These are phyloP conservation scores for Ascoidea asiatica DNA, from an alignment of 805 yeast genomes.

Conservation along the genomic window DNA sequence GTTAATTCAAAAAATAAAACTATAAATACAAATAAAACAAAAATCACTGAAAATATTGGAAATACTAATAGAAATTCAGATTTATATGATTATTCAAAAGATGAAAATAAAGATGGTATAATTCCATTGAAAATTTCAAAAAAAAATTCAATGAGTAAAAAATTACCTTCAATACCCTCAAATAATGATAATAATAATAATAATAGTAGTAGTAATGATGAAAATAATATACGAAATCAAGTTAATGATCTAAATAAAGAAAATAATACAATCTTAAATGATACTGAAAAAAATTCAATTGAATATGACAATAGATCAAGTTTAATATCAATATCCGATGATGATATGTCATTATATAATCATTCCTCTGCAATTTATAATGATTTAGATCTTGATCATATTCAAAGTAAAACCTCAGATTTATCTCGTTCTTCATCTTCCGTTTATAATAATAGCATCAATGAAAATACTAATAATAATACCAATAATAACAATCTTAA, in stretches of 20 bases:
- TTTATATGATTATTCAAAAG: too few relatives aligned
- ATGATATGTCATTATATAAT: constrained; percentile 7
- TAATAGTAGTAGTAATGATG: neutral
- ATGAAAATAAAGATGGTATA: neutral
- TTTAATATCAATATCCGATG: constrained; percentile 5
- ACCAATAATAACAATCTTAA: neutral
- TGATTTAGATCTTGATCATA: neutral
- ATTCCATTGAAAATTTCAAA: neutral
- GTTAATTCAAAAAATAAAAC: too few relatives aligned
- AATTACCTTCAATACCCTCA: too few relatives aligned
- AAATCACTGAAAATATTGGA: too few relatives aligned
- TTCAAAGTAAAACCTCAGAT: neutral
- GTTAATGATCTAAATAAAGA: too few relatives aligned
- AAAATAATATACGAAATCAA: too few relatives aligned
- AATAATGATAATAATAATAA: neutral
- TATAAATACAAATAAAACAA: too few relatives aligned
- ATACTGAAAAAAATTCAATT: neutral
- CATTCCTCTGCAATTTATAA: constrained; percentile 4
- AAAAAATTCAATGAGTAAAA: neutral
- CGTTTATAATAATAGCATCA: neutral
- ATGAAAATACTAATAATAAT: too few relatives aligned
- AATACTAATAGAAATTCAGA: neutral
- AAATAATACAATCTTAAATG: neutral
- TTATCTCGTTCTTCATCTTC: neutral
- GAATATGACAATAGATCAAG: neutral